Percentiles rank a stretch among this genome's conserved stretches.
Conservation (phyloP, 2,329 filamentous ascomycete genomes). For the Penicillium sp. region DNA sequence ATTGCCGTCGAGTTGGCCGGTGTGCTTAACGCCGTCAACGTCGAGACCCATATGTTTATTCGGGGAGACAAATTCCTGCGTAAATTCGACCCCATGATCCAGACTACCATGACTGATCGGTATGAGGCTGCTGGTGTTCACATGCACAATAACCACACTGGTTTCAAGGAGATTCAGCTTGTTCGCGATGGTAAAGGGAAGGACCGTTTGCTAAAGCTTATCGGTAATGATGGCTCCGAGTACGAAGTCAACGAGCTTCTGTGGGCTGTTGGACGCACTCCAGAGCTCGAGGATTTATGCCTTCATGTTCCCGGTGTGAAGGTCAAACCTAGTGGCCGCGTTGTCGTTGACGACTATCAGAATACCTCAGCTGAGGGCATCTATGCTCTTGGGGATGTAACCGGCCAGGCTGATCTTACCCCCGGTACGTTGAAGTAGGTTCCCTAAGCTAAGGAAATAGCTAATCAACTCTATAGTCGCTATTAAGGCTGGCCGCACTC, state of each 20-base stretch:
- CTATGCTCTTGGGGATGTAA: constrained; percentile 52
- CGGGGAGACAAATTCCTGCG: constrained; percentile 48
- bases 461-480: constrained; percentile 37
- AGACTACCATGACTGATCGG: constrained; percentile 50
- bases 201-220: constrained; percentile 47
- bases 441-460: neutral
- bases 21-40: constrained; percentile 48
- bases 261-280: constrained; percentile 49
- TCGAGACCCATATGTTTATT: constrained; percentile 52
- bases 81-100: constrained; percentile 53
- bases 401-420: constrained; percentile 50
- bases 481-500: constrained; percentile 50
- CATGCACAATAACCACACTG: constrained; percentile 47
- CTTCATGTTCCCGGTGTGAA: constrained; percentile 45
- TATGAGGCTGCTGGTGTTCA: constrained; percentile 50
- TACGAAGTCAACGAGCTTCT: constrained; percentile 49
- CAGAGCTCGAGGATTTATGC: constrained; percentile 44
- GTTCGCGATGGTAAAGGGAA: constrained; percentile 46
- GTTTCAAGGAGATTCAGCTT: constrained; percentile 48
- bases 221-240: constrained; percentile 42
- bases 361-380: constrained; percentile 48
- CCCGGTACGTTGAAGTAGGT: constrained; percentile 37
- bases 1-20: constrained; percentile 52
- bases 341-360: constrained; percentile 50
- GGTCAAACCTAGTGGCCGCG: constrained; percentile 38